Base-by-base conservation (phyloP, 2,329 filamentous ascomycete genomes). In the Colletotrichum lupini region DNA sequence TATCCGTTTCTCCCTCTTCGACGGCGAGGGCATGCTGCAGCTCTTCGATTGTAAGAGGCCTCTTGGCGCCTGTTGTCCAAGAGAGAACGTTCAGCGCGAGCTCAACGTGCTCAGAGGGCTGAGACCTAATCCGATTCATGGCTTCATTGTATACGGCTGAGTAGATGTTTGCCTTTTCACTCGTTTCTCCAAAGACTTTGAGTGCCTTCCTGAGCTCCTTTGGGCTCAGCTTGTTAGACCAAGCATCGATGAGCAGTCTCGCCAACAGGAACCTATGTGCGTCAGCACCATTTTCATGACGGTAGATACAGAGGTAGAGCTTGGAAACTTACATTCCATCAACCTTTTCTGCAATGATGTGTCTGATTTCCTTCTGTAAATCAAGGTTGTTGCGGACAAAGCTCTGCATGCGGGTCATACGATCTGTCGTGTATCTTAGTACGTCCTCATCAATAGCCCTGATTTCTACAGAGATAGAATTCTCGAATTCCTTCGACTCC, bases 311-410 rank as follows among this genome's bases (percentile, higher is more conserved):
- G 30, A 37, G 11, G 28, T 1, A 12, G 5, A 16, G 14, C 14
- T 12, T 37, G 4, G 1, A 37, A n/a, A 19, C 42, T 9, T 46
- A 46, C 42, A 49, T 49, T 6, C 42, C 42, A 0, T n/a, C 2
- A 1, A n/a, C 42, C 1, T 9, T 49, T 1, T 1, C 1, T 1
- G 8, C 8, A 6, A 49, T n/a, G 3, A 0, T 6, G 1, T 9
- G 0, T n/a, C 3, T n/a, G 42, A 49, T 49, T 11, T 49, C 42
- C 0, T 49, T 9, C 8, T 49, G 42, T 4, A 49, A 2, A 11
- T 49, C 19, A 1, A 19, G 42, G 7, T 11, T 19, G 16, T 1
- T 9, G 1, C 19, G 16, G 1, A 49, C 42, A n/a, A 49, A 49
- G 16, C 19, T n/a, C 19, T 49, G 42, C 42, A 49, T 49, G 1